These are phyloP conservation scores for Fraxinus pennsylvanica DNA, from an alignment of 257 asterid species.

Conservation along the genomic window DNA sequence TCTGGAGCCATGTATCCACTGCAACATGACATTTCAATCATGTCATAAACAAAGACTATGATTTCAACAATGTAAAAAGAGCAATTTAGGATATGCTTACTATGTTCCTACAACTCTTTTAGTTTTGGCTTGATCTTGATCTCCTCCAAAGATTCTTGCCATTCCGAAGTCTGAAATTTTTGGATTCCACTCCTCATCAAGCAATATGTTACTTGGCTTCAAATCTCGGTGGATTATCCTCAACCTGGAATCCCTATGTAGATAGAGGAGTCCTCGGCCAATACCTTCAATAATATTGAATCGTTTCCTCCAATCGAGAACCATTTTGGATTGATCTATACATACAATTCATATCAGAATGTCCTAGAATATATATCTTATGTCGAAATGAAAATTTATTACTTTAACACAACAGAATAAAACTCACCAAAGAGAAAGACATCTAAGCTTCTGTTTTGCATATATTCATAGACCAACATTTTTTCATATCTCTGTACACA, in stretches of 20 bases:
- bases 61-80: neutral
- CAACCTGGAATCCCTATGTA: constrained; percentile 40
- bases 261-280: constrained; percentile 44
- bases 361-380: neutral
- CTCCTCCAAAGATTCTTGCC: constrained; percentile 39
- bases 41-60: neutral
- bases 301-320: constrained; percentile 37
- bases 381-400: neutral
- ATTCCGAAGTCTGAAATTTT: constrained; percentile 47
- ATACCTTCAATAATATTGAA: constrained; percentile 35
- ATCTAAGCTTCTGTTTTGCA: constrained; percentile 48
- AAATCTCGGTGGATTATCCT: constrained; percentile 36
- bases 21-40: constrained; percentile 15
- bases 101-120: constrained; percentile 46
- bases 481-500: constrained; percentile 40
- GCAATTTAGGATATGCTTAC: constrained; percentile 26
- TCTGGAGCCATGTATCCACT: constrained; percentile 58
- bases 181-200: constrained; percentile 35
- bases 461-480: constrained; percentile 43
- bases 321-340: constrained; percentile 20
- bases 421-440: constrained; percentile 41
- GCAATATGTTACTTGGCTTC: constrained; percentile 38
- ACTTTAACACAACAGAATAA: neutral
- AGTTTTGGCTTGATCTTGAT: constrained; percentile 40
- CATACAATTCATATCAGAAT: neutral